phyloP scores from a whole-genome alignment of 2,329 filamentous ascomycete genomes.

The Furcasterigmium sp. region DNA sequence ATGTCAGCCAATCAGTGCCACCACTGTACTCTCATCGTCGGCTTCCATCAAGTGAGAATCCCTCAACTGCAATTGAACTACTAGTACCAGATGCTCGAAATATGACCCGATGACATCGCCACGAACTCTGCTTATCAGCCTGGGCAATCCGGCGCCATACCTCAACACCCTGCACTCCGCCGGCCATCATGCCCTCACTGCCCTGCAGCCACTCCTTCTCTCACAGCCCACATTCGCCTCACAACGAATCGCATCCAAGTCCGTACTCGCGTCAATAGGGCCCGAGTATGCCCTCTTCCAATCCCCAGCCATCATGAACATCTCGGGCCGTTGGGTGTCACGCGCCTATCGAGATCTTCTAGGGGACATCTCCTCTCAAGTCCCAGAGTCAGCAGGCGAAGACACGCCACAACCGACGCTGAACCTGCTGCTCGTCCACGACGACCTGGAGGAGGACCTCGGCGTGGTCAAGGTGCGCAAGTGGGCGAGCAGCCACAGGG shows the following conservation, averaged over 20 bases:
- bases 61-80: too few species aligned
- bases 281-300: constrained; percentile 64
- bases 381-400: constrained; percentile 14
- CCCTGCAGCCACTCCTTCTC: constrained; percentile 46
- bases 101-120: constrained; percentile 18
- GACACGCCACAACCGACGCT: constrained; percentile 9
- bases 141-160: constrained; percentile 79
- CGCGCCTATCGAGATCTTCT: constrained; percentile 12
- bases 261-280: constrained; percentile 42
- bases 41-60: too few species aligned
- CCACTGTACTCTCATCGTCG: too few species aligned
- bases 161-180: constrained; percentile 79
- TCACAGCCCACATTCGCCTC: constrained; percentile 44
- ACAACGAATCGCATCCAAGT: constrained; percentile 41
- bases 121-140: constrained; percentile 72
- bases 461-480: constrained; percentile 62
- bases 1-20: too few species aligned
- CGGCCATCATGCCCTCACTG: constrained; percentile 71
- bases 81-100: too few species aligned
- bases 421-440: constrained; percentile 74
- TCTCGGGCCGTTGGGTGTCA: constrained; percentile 66
- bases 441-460: constrained; percentile 73
- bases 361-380: constrained; percentile 15
- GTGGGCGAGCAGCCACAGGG: constrained; percentile 59
- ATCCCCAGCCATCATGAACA: constrained; percentile 78